Evolutionary conservation across 2,329 filamentous ascomycete genomes (phyloP), one percentile per base, ranked within the genome.

Genomic region (Penicillium thymicola): DNA sequence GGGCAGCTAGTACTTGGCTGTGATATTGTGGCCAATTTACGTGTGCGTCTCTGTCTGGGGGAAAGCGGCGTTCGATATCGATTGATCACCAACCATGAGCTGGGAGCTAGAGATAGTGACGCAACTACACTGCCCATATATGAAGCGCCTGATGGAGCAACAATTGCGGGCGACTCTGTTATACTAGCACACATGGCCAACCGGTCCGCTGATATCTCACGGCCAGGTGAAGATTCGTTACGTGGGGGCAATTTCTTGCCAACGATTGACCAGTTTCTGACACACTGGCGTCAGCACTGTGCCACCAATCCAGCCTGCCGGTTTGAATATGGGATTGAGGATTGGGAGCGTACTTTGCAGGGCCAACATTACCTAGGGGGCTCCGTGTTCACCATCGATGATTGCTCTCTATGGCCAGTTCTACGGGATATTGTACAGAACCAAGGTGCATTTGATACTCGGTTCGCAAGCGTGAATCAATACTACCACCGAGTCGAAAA

Each of bases 381-480:
- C 2, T 54, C 64, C 4, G 49, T 61, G 0, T 72, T 78, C 49
- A 68, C 68, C 2, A 69, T 78, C 32, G 76, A 77, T 46, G 76
- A 79, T 58, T 78, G 76, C 54, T 68, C 73, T 2, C 66, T 79
- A 37, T 79, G 76, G 76, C 74, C 76, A 2, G 67, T 79, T 2
- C 54, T 79, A 8, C 62, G 71, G 45, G 70, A 75, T 28, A 73
- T 78, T 18, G 64, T 72, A 28, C 62, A 64, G n/a, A 59, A 54
- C 1, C 21, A 69, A 54, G 36, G 66, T 51, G 5, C 49, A 55
- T 10, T 62, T 70, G 38, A 67, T 65, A 4, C 60, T 58, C 51
- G 53, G 4, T 75, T 73, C 46, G 70, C 69, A 18, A 67, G 66
- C 18, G 50, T 78, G 21, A 55, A 62, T 8, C 67, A 67, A 11